Evolutionary conservation across 2,329 filamentous ascomycete species (phyloP).

Genomic region (Leptographium radiaticola): DNA sequence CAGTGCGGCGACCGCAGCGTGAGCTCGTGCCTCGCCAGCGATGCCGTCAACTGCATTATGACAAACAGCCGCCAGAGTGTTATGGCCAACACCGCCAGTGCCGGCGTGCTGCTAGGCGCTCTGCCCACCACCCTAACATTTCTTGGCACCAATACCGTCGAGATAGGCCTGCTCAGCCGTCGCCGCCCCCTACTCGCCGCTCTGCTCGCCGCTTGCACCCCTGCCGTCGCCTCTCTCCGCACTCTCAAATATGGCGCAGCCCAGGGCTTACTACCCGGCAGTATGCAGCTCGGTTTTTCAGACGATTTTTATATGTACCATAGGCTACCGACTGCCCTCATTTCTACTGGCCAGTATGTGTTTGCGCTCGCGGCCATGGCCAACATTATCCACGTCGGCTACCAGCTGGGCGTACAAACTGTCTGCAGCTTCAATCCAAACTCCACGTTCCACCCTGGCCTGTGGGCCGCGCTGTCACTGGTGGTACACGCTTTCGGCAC

Average conservation of each 20-base stretch:
- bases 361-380: constrained; percentile 37
- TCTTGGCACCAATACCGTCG: background rate
- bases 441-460: background rate
- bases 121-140: background rate
- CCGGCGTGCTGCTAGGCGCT: background rate
- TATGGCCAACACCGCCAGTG: background rate
- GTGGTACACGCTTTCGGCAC: background rate
- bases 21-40: background rate
- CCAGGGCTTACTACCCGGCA: no score
- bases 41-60: background rate
- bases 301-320: no score
- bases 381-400: constrained; percentile 37
- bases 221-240: background rate
- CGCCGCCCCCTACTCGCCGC: background rate
- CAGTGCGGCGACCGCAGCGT: background rate
- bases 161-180: background rate
- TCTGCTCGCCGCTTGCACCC: background rate
- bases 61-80: background rate
- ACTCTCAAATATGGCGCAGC: background rate
- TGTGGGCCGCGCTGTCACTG: background rate
- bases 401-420: constrained; percentile 10
- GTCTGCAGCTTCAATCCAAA: constrained; percentile 9
- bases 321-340: no score
- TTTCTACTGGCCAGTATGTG: background rate
- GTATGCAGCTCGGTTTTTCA: no score